Base-by-base conservation (phyloP, 148 eudicot genomes). In the Rhododendron kiyosumense region DNA sequence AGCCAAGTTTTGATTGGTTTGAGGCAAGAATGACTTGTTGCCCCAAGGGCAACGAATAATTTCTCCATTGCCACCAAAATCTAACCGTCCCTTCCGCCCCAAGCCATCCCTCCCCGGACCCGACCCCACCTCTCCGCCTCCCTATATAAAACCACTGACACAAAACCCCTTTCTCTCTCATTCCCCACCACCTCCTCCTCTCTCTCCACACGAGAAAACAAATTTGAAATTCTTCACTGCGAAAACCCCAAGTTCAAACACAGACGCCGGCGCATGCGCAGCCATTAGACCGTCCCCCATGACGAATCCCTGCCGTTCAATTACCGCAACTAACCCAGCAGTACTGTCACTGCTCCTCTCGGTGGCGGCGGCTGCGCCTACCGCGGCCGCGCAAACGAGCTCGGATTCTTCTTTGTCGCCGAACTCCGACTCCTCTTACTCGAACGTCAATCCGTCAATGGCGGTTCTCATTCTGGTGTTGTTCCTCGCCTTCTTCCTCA, bases 401-500 rank as follows among this genome's bases (percentile, higher is more conserved):
- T 0, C 11, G 1, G 43, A 69, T 1, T 4, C 84, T 28, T 5
- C 86, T 17, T 41, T 59, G 6, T 34, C 48, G 17, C 10, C 41
- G 32, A 52, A 36, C 0, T 28, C 36, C 20, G 52, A 36, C 0
- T 28, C 36, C 20, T 8, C 81, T 0, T 54, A 12, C 69, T 18
- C 81, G 5, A 79, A 59, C 28, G 52, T 85, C 81, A 46, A n/a
- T 59, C 79, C 90, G 5, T 78, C 89, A 7, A 5, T 76, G 61
- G 84, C 85, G 41, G 81, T 89, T 2, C 77, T 85, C 46, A 26
- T 85, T 8, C 82, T 81, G 26, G 84, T 90, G 36, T 75, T 90
- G 17, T 67, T 87, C 2, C n/a, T 81, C 46, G 83, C 86, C 24
- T 86, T 91, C 84, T 89, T 88, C 85, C 71, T 90, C 63, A 85